Evolutionary conservation across 768 basidiomycete species (phyloP), one percentile per base, ranked within the genome.

Genomic region (Lactifluus pinguis): DNA sequence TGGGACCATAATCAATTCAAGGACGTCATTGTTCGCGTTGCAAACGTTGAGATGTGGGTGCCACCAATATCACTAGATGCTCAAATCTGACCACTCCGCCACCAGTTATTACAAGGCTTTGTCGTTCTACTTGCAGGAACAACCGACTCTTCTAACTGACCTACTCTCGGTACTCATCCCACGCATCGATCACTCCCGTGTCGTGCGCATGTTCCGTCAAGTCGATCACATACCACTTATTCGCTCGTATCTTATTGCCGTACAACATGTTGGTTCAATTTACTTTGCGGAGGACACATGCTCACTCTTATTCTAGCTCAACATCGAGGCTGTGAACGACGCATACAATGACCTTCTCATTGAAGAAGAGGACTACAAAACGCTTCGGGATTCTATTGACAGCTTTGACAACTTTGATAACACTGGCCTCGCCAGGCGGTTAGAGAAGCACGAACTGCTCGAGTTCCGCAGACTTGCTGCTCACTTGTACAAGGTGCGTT

Each of bases 1-100:
- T 99, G 95, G 95, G 97, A 99, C 59, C 97, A 99, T 76, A 95
- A 92, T 69, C 95, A 98, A 73, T 99, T 99, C 86, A 98, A 98
- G 80, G 97, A 98, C 67, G 87, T 97, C 59, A 82, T 97, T 57
- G 91, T 98, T 69, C 90, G 95, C 61, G 95, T 89, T 21, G 95
- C 97, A 51, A 99, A 99, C 69, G 83, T 98, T 63, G 97, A 99
- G 76, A 98, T 99, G 90, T 90, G 72, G 61, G 84, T 62, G 45
- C 49, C 39, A 49, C 30, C 34, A 49, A 15, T 17, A 17, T 21
- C 13, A 36, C 21, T 48, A 32, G 14, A n/a, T 34, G 36, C 47
- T 14, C 44, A 19, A 29, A 42, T 53, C 59, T 15, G 61, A 57
- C 15, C 9, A 10, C 15, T 17, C 49, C 53, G 21, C 21, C 54